Base-by-base conservation (phyloP, 1,284 basidiomycete species). In the Tilletia caries region DNA sequence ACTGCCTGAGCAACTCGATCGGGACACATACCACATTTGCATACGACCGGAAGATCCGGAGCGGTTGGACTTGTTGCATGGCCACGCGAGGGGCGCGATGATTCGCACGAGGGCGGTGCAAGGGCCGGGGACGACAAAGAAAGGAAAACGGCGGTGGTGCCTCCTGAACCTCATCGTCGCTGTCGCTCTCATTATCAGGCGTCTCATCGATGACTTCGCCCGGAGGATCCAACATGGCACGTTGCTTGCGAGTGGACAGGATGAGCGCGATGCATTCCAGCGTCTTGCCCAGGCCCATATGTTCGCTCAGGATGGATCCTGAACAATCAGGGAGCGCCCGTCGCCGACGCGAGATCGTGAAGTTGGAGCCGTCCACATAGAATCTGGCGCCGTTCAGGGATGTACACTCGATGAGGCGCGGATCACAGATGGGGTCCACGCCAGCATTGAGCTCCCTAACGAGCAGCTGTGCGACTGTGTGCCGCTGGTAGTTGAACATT, bases 211-310 rank as follows among this genome's bases (percentile, higher is more conserved):
- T 12, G 8, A 50, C 48, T 27, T 50, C n/a, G 20, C 48, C 48
- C 8, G 48, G 48, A 50, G 48, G 48, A 12, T 50, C 25, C 10
- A 50, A 12, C 13, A n/a, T 15, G 10, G 48, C 48, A 50, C 48
- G 48, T 20, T 50, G 48, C 8, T 20, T 20, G 20, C 48, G 48
- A n/a, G 48, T 50, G 3, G 25, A 8, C 48, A 50, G 20, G 3
- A 50, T 50, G 20, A 50, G 48, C n/a, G 48, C 25, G n/a, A 50
- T 50, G n/a, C 48, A 50, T n/a, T 50, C 48, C 6, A 50, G 48
- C 20, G 48, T 50, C 48, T 50, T 50, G 48, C 48, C 48, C 6
- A 50, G 48, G 20, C 48, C 48, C 48, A 50, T 50, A 20, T 50
- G 48, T 50, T 50, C 48, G 25, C 48, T 50, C 20, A 50, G n/a